Evolutionary conservation across 805 yeast genomes (phyloP).

Genomic region (Saccharomycopsis fermentans): DNA sequence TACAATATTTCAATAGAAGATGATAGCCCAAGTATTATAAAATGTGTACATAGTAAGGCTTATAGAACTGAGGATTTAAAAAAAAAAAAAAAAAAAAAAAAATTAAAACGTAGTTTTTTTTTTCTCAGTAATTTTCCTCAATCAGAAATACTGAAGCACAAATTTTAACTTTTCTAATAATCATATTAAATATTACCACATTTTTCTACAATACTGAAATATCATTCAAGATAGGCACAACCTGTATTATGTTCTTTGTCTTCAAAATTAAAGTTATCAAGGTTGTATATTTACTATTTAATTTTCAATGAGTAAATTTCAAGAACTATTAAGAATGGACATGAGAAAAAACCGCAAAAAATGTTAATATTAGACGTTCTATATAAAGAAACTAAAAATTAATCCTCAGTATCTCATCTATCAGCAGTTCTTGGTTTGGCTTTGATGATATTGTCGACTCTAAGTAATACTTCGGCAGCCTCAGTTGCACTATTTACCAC

Average conservation of each 20-base stretch:
- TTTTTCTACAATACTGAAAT: neutral
- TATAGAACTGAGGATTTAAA: neutral
- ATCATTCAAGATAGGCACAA: too few relatives aligned
- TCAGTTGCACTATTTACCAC: slow-evolving; percentile 96
- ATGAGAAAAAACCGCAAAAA: too few relatives aligned
- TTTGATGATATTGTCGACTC: slow-evolving; percentile 94
- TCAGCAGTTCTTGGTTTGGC: slow-evolving; percentile 97
- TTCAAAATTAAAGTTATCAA: too few relatives aligned
- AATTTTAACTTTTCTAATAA: neutral
- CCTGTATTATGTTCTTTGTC: too few relatives aligned
- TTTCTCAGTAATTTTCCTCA: neutral
- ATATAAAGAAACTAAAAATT: neutral
- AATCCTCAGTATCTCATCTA: slow-evolving; percentile 29
- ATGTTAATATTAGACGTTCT: neutral
- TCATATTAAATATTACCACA: neutral
- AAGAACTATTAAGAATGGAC: too few relatives aligned
- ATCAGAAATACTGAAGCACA: neutral
- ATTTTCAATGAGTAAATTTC: too few relatives aligned
- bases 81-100: neutral
- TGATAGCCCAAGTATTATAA: too few relatives aligned
- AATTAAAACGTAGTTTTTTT: neutral
- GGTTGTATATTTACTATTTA: too few relatives aligned
- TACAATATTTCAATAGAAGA: too few relatives aligned
- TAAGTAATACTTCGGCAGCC: slow-evolving; percentile 89
- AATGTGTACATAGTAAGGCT: too few relatives aligned